Conservation (phyloP, 2,329 filamentous ascomycete genomes). For the Gaeumannomyces sp. region DNA sequence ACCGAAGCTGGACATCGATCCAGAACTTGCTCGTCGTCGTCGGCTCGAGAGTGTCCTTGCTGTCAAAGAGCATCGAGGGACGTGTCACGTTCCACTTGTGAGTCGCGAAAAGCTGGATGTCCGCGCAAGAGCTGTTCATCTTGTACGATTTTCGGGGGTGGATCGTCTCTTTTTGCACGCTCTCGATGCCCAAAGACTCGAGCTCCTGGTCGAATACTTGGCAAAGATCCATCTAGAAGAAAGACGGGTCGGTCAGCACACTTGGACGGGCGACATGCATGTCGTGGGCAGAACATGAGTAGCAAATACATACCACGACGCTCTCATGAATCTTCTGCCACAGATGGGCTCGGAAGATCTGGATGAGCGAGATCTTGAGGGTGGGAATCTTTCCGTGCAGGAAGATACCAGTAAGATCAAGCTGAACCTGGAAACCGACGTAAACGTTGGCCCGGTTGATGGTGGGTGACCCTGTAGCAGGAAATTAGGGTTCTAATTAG, state of each 20-base stretch:
- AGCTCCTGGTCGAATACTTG: slow-evolving; percentile 98
- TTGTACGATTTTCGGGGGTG: slow-evolving; percentile 99
- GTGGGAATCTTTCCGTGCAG: slow-evolving; percentile 98
- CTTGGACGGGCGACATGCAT: neutral
- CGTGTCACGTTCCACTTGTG: slow-evolving; percentile 99
- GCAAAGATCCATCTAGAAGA: slow-evolving; percentile 75
- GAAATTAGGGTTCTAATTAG: neutral
- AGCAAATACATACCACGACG: slow-evolving; percentile 53
- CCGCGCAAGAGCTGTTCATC: slow-evolving; percentile 99
- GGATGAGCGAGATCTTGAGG: slow-evolving; percentile 93
- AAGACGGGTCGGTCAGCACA: neutral
- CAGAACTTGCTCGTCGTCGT: slow-evolving; percentile 99
- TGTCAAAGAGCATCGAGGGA: slow-evolving; percentile 89
- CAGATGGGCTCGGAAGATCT: slow-evolving; percentile 98
- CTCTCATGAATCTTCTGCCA: slow-evolving; percentile 99
- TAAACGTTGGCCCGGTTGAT: slow-evolving; percentile 97
- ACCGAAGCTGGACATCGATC: slow-evolving; percentile 53
- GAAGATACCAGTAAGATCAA: slow-evolving; percentile 94
- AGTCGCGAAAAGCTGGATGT: slow-evolving; percentile 92
- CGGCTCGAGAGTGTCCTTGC: slow-evolving; percentile 88
- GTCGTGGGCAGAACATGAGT: neutral
- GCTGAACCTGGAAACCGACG: slow-evolving; percentile 87
- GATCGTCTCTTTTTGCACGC: slow-evolving; percentile 97
- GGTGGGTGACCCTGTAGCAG: slow-evolving; percentile 39
- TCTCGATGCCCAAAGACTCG: slow-evolving; percentile 92